A percentile compares a stretch with the other conserved stretches of the same genome.
phyloP scores from a whole-genome alignment of 2,329 filamentous ascomycete genomes.

The Aspergillus caelatus region DNA sequence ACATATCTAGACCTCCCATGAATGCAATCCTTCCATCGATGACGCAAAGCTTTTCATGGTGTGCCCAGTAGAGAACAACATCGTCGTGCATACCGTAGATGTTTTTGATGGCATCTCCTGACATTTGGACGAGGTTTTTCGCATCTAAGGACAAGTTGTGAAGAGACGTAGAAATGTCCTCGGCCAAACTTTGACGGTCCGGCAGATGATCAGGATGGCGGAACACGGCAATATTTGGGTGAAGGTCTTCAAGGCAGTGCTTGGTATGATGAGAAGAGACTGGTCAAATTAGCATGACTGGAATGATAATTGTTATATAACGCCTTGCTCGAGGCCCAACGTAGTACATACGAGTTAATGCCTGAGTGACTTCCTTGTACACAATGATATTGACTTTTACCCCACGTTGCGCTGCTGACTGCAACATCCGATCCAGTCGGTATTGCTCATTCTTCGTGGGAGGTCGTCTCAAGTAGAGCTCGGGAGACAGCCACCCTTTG shows the following conservation, averaged over 20 bases:
- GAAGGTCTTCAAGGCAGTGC: constrained; percentile 72
- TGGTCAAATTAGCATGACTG: constrained; percentile 27
- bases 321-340: neutral
- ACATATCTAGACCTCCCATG: constrained; percentile 89
- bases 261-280: constrained; percentile 76
- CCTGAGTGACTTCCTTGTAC: constrained; percentile 86
- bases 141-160: constrained; percentile 60
- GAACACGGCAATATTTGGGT: constrained; percentile 85
- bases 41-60: constrained; percentile 88
- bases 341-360: constrained; percentile 69
- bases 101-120: constrained; percentile 72
- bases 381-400: constrained; percentile 85
- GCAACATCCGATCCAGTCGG: constrained; percentile 79
- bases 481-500: constrained; percentile 77
- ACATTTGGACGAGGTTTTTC: constrained; percentile 63
- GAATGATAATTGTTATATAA: no score
- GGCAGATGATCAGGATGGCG: constrained; percentile 87
- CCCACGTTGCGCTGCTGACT: constrained; percentile 78
- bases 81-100: constrained; percentile 82
- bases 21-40: constrained; percentile 80
- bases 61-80: constrained; percentile 86
- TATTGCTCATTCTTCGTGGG: constrained; percentile 81
- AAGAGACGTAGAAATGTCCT: constrained; percentile 58
- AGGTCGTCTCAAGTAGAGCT: constrained; percentile 81
- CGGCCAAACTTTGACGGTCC: constrained; percentile 67